Percentiles rank a stretch among this genome's conserved stretches.
phyloP scores from a whole-genome alignment of 352 stramenopile genomes.

The Albugo candida region DNA sequence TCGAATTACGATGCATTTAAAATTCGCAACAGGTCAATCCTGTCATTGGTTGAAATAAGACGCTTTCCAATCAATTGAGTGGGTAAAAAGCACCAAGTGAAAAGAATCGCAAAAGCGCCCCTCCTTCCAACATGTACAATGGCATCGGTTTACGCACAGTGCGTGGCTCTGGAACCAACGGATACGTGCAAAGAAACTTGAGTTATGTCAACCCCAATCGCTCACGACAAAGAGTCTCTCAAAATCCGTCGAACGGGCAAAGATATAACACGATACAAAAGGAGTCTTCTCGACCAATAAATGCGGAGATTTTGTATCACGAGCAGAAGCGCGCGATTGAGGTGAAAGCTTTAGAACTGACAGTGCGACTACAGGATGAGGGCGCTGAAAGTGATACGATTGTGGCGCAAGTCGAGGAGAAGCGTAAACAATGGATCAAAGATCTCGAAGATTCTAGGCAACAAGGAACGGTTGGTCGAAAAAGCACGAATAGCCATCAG shows the following conservation, averaged over 20 bases:
- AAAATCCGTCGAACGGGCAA: conserved; percentile 7
- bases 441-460: neutral
- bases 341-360: conserved; percentile 58
- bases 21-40: too few relatives aligned
- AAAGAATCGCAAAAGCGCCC: neutral
- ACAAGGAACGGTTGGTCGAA: neutral
- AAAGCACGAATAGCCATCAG: conserved; percentile 27
- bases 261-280: conserved; percentile 8
- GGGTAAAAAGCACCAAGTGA: neutral
- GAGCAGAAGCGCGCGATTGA: conserved; percentile 64
- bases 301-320: conserved; percentile 66
- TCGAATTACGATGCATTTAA: too few relatives aligned
- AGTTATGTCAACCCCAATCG: conserved; percentile 54
- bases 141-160: conserved; percentile 70
- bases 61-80: too few relatives aligned
- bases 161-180: conserved; percentile 75
- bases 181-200: conserved; percentile 74
- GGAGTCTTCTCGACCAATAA: conserved; percentile 13
- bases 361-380: conserved; percentile 55
- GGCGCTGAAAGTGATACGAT: conserved; percentile 52
- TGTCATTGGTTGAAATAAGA: too few relatives aligned
- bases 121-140: conserved; percentile 63
- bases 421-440: neutral
- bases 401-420: conserved; percentile 22
- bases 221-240: conserved; percentile 35